Conservation (phyloP, 305 asterid genomes). For the Plantago rigida region DNA sequence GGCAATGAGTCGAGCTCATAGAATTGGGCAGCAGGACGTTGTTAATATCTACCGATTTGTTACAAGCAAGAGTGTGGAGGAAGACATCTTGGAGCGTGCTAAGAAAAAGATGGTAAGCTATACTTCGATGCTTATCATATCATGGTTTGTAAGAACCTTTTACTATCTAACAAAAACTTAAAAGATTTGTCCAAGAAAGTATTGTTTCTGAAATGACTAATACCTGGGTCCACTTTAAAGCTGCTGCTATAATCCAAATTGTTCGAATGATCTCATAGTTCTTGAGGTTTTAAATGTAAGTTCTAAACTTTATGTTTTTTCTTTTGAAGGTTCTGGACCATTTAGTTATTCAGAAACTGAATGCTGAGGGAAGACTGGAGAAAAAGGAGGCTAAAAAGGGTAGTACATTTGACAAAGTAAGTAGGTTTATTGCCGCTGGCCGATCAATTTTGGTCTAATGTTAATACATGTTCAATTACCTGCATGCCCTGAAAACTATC, state of each 20-base stretch:
- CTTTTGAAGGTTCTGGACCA: conserved; percentile 81
- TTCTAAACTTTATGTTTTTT: conserved; percentile 26
- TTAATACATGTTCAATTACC: background rate
- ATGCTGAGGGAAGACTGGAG: conserved; percentile 98
- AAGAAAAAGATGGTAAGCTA: conserved; percentile 91
- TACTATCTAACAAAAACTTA: background rate
- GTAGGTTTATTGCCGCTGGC: background rate
- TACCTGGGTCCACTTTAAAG: background rate
- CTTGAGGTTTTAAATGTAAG: background rate
- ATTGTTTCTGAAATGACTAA: background rate
- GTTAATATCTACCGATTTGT: conserved; percentile 96
- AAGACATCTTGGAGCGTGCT: conserved; percentile 97
- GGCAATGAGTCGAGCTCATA: conserved; percentile 99
- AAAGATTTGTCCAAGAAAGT: conserved; percentile 8
- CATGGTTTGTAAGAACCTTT: no score
- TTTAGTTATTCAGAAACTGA: conserved; percentile 89
- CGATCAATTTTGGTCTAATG: conserved; percentile 2
- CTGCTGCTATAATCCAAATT: conserved; percentile 7
- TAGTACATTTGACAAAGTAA: conserved; percentile 78
- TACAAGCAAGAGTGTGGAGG: conserved; percentile 98
- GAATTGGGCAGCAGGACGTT: conserved; percentile 99
- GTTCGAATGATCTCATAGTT: background rate
- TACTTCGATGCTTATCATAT: background rate
- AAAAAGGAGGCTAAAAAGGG: conserved; percentile 92
- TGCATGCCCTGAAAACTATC: no score